phyloP scores from a whole-genome alignment of 352 stramenopile genomes.

The Pythium chondricola region DNA sequence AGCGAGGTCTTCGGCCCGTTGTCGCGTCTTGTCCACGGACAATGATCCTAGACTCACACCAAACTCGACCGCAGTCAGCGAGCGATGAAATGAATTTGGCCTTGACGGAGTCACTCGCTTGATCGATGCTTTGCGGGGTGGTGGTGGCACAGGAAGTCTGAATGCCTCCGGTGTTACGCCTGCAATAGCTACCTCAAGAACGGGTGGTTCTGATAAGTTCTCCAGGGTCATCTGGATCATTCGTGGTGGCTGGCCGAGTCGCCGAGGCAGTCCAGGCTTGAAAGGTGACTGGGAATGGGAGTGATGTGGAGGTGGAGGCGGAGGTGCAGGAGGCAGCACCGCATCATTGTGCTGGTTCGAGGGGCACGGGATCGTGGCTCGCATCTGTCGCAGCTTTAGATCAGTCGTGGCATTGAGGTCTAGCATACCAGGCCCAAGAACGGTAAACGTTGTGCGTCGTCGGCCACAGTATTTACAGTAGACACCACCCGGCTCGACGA shows the following conservation, averaged over 20 bases:
- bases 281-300: not conserved
- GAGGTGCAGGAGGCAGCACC: not conserved
- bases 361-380: not conserved
- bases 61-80: not conserved
- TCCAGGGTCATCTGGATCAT: not conserved
- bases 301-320: not conserved
- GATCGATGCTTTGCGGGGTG: not conserved
- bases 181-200: too few relatives aligned
- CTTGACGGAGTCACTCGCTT: not conserved
- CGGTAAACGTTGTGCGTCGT: slow-evolving; percentile 26
- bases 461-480: slow-evolving; percentile 72
- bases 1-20: slow-evolving; percentile 7
- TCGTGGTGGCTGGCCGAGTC: not conserved
- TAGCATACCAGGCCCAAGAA: slow-evolving; percentile 1
- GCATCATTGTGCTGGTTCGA: not conserved
- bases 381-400: slow-evolving; percentile 5
- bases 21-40: slow-evolving; percentile 11
- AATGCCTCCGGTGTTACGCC: too few relatives aligned
- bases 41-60: not conserved
- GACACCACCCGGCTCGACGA: slow-evolving; percentile 41
- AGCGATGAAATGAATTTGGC: slow-evolving; percentile 1
- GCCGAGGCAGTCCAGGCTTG: not conserved
- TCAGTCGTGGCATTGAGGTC: slow-evolving; percentile 4
- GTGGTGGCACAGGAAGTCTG: not conserved
- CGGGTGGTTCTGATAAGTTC: not conserved